Evolutionary conservation across 2,329 filamentous ascomycete species (phyloP), one percentile per base, ranked within the genome.

Genomic region (Diplodia seriata): DNA sequence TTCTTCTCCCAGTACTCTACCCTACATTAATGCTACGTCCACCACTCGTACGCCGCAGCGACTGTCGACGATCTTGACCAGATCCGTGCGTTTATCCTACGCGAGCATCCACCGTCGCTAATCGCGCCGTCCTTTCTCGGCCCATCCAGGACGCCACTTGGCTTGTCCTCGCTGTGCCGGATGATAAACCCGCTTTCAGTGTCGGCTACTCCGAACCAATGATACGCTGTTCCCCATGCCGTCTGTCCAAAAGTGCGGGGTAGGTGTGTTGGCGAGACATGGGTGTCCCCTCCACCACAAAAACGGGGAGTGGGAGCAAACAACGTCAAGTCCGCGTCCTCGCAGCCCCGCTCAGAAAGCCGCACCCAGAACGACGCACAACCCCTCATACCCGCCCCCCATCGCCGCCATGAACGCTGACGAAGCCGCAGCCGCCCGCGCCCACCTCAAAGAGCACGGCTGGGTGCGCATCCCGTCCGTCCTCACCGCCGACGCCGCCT

Each of bases 401-500:
- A 61, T 23, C 61, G 67, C 50, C 67, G 57, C 53, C 69, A 69
- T 38, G 70, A 69, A 70, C 62, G 18, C 54, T n/a, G 5, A 38
- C 12, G 14, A n/a, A 55, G 20, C 9, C 18, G 54, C 68, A 59
- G 54, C 67, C 29, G 68, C 61, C 33, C 67, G 69, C 63, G 62
- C 69, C 54, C 68, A 72, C 43, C 69, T 77, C 18, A 69, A 72
- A 23, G 68, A 72, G 53, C 71, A 77, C 43, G 74, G 74, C 26
- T 76, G 72, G 72, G 69, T 66, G n/a, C 63, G 71, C 11, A 70
- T 77, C 23, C 73, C 75, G 0, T 68, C 72, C 31, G 70, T 77
- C 8, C 69, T 77, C n/a, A 54, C 49, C 43, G 55, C 68, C 43
- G 70, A 71, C 12, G 62, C 72, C 56, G 68, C 72, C 12, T 49